Evolutionary conservation across 352 stramenopile genomes (phyloP), one percentile per base, ranked within the genome.

Genomic region (Phytopythium delawarense): DNA sequence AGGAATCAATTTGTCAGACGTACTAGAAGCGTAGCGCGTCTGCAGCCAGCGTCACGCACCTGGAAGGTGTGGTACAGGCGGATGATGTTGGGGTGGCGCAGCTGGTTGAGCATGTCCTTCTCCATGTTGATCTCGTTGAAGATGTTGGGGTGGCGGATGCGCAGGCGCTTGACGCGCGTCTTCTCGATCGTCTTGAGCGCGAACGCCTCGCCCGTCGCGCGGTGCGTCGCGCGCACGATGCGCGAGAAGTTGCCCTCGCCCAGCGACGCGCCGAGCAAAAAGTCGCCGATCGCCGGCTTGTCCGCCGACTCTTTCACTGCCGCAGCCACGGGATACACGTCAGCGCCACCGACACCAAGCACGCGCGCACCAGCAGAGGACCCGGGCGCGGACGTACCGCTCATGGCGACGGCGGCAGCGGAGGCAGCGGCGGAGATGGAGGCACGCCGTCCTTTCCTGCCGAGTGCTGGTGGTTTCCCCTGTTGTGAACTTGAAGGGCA

Each of bases 121-220:
- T 99, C 97, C 96, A 99, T 99, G 52, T 96, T 81, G 67, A 99
- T 98, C 78, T 99, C 97, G 75, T 99, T 99, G 72, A 97, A 96
- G 13, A 99, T 96, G 71, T 99, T 99, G 44, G 92, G 91, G 76
- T 99, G 97, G 62, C 98, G 92, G 44, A 92, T 71, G 64, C 86
- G 86, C 55, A 97, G 71, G 5, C 88, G 79, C 62, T 93, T 92
- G 42, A 96, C 83, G 59, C 87, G 82, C 64, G 89, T 73, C 70
- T 96, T 97, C 64, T 97, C 89, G 64, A 98, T 96, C 44, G 98
- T 86, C 75, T 99, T 99, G 34, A 99, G 76, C 2, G 97, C 97
- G 77, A 98, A 99, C 25, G 60, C 63, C 72, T 98, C 92, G 34
- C 79, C 66, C 8, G 94, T 98, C 0, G 80, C 72, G 62, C 90